phyloP scores from a whole-genome alignment of 2,329 filamentous ascomycete species.

The Stachybotrys chartarum region DNA sequence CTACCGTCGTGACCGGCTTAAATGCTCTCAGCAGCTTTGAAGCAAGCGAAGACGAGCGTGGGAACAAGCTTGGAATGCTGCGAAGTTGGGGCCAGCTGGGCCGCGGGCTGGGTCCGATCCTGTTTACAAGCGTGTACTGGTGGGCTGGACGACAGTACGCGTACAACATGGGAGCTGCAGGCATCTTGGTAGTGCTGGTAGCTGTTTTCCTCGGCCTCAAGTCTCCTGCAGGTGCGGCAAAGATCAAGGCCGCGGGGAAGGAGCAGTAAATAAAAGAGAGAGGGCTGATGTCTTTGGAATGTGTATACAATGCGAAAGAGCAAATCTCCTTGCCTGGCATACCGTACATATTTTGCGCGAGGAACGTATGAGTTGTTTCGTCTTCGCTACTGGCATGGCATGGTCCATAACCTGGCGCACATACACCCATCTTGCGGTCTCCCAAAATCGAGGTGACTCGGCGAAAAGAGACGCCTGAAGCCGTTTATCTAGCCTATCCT shows the following conservation, averaged over 20 bases:
- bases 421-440: no score
- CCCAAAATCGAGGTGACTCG: no score
- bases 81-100: conserved; percentile 81
- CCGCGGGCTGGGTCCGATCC: conserved; percentile 73
- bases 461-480: no score
- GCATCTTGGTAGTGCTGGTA: conserved; percentile 67
- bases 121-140: conserved; percentile 97
- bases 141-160: conserved; percentile 88
- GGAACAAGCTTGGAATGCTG: conserved; percentile 78
- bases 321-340: no score
- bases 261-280: conserved; percentile 9
- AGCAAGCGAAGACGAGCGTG: conserved; percentile 70
- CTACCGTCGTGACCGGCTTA: conserved; percentile 88
- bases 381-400: no score
- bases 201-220: conserved; percentile 67
- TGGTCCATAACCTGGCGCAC: no score
- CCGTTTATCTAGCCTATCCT: no score
- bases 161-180: conserved; percentile 72
- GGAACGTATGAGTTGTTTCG: no score
- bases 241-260: conserved; percentile 8
- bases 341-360: no score
- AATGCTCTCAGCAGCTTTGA: conserved; percentile 92
- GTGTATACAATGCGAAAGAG: not conserved
- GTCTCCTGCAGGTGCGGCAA: conserved; percentile 39
- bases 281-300: not conserved